Evolutionary conservation across 176 grass and related monocot species (phyloP), one percentile per base, ranked within the genome.

Genomic region (Oryza officinalis): DNA sequence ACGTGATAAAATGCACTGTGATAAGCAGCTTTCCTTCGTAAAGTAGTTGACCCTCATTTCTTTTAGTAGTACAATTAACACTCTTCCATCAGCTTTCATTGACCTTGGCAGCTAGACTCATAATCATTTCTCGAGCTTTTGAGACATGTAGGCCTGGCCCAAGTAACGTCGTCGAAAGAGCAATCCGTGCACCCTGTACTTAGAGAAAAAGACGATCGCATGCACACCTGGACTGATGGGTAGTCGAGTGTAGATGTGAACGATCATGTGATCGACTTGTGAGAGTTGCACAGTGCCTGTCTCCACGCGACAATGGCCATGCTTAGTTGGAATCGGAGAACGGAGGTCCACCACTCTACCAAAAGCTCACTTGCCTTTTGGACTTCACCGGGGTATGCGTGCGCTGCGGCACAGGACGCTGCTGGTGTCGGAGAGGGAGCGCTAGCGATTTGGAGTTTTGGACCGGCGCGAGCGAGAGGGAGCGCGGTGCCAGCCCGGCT

Each of bases 401-500:
- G 52, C 57, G n/a, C 20, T 61, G 57, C 57, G 57, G n/a, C 57
- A 25, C 13, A 37, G 43, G 52, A 57, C 18, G 18, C 52, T 22
- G 52, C 13, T n/a, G 52, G 13, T 47, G 44, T 61, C 2, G 1
- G 47, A 14, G 77, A 20, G 47, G 47, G 64, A 63, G 77, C 52
- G 18, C 5, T 13, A 74, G 82, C 64, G 50, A 13, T 52, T 76
- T 85, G 77, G 82, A 76, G 50, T 10, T 52, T 76, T 85, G 77
- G 82, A 76, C 41, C 0, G 65, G 71, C 30, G 28, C 63, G 69
- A 22, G 73, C 1, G 52, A 60, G 25, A 54, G 49, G 17, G 17
- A 7, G 49, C 2, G 35, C 35, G 5, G 27, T 27, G 85, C 61
- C 41, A 17, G 44, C 25, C 69, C 35, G 35, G 18, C 20, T 49